Base-by-base conservation (phyloP, 441 rosid genomes). In the Melianthus villosus region DNA sequence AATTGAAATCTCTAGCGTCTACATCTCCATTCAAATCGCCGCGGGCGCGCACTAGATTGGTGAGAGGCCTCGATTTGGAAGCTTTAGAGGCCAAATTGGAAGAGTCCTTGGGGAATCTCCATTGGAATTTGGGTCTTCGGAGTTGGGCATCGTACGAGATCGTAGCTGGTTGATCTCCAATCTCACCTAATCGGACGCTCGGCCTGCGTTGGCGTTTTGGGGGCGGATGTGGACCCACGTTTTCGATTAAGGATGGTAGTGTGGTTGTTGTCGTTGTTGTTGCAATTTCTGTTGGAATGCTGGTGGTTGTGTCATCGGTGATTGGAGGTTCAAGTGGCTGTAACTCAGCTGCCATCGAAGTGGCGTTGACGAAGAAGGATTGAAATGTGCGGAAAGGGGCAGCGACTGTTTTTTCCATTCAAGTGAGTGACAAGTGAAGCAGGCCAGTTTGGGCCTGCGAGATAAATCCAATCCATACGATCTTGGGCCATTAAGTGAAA, bases 141-240 rank as follows among this genome's bases (percentile, higher is more conserved):
- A 48, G 9, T 19, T 61, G 71, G 22, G 60, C 48, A 7, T 72
- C 79, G 18, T 57, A 59, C 4, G 48, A 23, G 30, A 12, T 9
- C 18, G 48, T 13, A 7, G 68, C 51, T 16, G 72, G 48, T 26
- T 67, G 77, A 38, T 76, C 77, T 8, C 84, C 84, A 62, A 76
- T 72, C 55, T 75, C 79, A 15, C 81, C 75, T n/a, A 76, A 63
- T 34, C 85, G 75, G 34, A 76, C 85, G 59, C 85, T 76, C 14
- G 85, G 85, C 40, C 80, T 70, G 14, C 85, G 67, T 38, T 70
- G 77, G 29, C 85, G 69, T 44, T 76, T 76, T 4, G 54, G 46
- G 13, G 60, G 50, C 13, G 60, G 52, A 4, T 61, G 46, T 16
- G 65, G 57, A 5, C 40, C 71, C 2, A 57, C 33, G 43, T 52